Evolutionary conservation across 192 early-diverging fungal species (phyloP), one percentile per base, ranked within the genome.

Genomic region (Phlyctochytrium bullatum): DNA sequence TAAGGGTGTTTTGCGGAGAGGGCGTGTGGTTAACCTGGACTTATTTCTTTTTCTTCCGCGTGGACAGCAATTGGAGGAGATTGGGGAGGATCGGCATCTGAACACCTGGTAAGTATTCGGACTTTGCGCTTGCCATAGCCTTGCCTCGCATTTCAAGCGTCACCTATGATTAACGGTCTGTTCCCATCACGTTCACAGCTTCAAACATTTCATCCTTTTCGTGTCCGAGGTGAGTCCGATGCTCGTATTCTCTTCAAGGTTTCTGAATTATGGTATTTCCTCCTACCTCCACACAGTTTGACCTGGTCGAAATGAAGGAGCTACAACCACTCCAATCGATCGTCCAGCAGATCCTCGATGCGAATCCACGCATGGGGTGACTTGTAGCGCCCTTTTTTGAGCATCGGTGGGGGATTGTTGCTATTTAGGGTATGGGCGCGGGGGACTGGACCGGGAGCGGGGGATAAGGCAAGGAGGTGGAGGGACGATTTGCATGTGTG

Each of bases 141-240:
- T n/a, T n/a, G n/a, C n/a, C n/a, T n/a, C n/a, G n/a, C n/a, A n/a
- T n/a, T n/a, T n/a, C n/a, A n/a, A n/a, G n/a, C n/a, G n/a, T n/a
- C n/a, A n/a, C n/a, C n/a, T n/a, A n/a, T n/a, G n/a, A 24, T 2
- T 35, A 27, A 31, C 2, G 10, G 6, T n/a, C 36, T 35, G 25
- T 20, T 27, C n/a, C 27, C 62, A 64, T 35, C 28, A 17, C 50
- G 40, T 1, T 35, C n/a, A 2, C 63, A 87, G 84, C 65, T 96
- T 95, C 79, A 94, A 93, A 67, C 96, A 98, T 76, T 96, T 95
- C 81, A 86, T 93, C 20, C 78, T 90, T 16, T 96, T 98, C 79
- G 92, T 90, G 61, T 84, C 88, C 62, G 90, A 95, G 76, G 96
- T 93, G 77, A 76, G 85, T 61, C 76, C 95, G 66, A 88, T 96